phyloP scores from a whole-genome alignment of 371 early-diverging fungal species.

The Mortierella polycephala region DNA sequence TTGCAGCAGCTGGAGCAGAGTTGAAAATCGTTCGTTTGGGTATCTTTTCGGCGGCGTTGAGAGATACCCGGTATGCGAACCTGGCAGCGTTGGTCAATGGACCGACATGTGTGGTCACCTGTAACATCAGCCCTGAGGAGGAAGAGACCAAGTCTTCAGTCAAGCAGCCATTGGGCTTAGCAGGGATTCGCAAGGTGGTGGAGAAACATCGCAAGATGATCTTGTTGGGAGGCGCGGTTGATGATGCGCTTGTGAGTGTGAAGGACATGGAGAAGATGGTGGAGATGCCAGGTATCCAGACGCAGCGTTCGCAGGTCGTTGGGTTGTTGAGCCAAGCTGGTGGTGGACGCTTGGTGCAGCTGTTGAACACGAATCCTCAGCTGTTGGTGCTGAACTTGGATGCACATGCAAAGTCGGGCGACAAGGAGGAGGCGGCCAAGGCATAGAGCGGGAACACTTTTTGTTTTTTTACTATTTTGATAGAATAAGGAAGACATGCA shows the following conservation, averaged over 20 bases:
- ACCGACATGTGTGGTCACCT: conserved; percentile 67
- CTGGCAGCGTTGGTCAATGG: conserved; percentile 65
- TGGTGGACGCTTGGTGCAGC: conserved; percentile 61
- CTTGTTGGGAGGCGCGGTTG: conserved; percentile 72
- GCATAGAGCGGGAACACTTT: not conserved
- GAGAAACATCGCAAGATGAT: conserved; percentile 72
- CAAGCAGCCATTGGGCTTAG: conserved; percentile 58
- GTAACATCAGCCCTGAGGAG: conserved; percentile 57
- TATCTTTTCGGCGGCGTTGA: conserved; percentile 65
- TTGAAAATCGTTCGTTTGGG: conserved; percentile 66
- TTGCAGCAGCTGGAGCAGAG: conserved; percentile 54
- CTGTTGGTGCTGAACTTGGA: conserved; percentile 52
- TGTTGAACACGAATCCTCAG: conserved; percentile 60
- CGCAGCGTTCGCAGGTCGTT: conserved; percentile 64
- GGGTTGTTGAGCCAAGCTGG: conserved; percentile 71
- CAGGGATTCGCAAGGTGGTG: conserved; percentile 59
- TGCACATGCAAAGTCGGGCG: conserved; percentile 50
- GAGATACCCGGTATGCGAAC: conserved; percentile 66
- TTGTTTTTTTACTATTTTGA: not conserved
- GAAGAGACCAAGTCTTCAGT: conserved; percentile 45
- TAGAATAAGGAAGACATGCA: no score
- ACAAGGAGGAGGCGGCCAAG: conserved; percentile 14
- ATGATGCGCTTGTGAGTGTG: conserved; percentile 62
- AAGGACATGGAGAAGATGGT: conserved; percentile 66
- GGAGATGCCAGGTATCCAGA: conserved; percentile 66